Evolutionary conservation across 2,329 filamentous ascomycete species (phyloP).

Genomic region (Teratosphaeria destructans): DNA sequence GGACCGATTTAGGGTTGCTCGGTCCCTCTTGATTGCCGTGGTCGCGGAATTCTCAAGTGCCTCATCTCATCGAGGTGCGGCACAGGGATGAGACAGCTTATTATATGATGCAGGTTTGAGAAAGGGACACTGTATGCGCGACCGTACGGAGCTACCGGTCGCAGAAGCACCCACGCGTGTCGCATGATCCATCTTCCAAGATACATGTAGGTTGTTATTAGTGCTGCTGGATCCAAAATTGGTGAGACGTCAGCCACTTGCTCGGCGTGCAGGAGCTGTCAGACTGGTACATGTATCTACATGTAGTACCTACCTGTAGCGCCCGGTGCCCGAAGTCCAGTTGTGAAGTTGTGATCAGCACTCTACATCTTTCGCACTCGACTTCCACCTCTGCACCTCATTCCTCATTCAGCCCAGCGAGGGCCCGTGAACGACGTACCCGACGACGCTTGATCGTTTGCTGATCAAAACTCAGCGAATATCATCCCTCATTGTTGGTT

Average conservation of each 20-base stretch:
- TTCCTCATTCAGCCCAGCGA: not conserved
- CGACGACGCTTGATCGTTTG: too few species aligned
- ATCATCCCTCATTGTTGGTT: too few species aligned
- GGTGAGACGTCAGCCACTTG: not conserved
- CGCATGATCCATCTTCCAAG: not conserved
- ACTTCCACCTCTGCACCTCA: not conserved
- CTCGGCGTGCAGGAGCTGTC: not conserved
- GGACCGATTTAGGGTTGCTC: not conserved
- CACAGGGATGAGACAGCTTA: not conserved
- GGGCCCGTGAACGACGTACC: too few species aligned
- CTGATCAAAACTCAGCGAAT: too few species aligned
- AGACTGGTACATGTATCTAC: not conserved
- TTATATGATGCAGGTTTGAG: not conserved
- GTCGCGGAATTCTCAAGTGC: not conserved
- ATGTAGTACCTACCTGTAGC: not conserved
- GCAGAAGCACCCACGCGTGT: not conserved
- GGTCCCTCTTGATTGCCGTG: not conserved
- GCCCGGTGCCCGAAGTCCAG: not conserved
- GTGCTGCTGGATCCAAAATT: not conserved
- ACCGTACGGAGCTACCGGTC: not conserved
- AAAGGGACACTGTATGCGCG: not conserved
- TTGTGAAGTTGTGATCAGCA: not conserved
- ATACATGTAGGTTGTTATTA: too few species aligned
- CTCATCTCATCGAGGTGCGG: not conserved
- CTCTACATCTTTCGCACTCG: not conserved